Percentiles rank a stretch among this genome's conserved stretches.
These are phyloP conservation scores for Vitis amurensis DNA, from an alignment of 164 flowering plant species.

Conservation along the genomic window DNA sequence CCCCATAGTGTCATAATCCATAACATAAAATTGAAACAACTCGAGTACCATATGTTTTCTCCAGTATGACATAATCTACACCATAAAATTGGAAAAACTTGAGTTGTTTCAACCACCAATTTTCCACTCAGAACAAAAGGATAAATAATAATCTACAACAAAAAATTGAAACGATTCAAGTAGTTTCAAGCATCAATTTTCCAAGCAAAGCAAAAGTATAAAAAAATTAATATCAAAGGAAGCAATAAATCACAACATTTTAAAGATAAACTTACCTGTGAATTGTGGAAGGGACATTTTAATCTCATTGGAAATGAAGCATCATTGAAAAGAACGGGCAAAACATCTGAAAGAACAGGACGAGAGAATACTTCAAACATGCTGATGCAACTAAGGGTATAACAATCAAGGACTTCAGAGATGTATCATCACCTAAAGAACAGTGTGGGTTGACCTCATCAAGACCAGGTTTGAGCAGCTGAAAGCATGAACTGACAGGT, in stretches of 20 bases:
- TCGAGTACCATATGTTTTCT: background rate
- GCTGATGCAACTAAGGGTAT: background rate
- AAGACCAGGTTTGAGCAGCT: conserved; percentile 21
- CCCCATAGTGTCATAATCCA: too few relatives aligned
- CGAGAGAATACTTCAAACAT: background rate
- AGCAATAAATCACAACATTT: background rate
- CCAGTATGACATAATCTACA: background rate
- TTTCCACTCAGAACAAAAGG: background rate
- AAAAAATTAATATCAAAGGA: background rate
- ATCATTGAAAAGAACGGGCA: conserved; percentile 23
- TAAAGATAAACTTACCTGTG: conserved; percentile 11
- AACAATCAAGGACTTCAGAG: background rate
- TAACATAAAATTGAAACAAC: too few relatives aligned
- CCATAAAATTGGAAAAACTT: background rate
- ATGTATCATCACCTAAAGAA: conserved; percentile 20
- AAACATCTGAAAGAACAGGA: conserved; percentile 19
- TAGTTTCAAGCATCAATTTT: background rate
- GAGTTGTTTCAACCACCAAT: background rate
- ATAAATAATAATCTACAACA: background rate
- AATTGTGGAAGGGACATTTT: conserved; percentile 13
- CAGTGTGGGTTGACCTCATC: conserved; percentile 20
- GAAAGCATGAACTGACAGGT: conserved; percentile 17
- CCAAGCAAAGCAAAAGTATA: background rate
- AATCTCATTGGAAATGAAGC: conserved; percentile 17
- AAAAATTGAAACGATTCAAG: background rate